These are phyloP conservation scores for Penicillium sp. DNA, from an alignment of 2,329 filamentous ascomycete genomes.

Conservation along the genomic window DNA sequence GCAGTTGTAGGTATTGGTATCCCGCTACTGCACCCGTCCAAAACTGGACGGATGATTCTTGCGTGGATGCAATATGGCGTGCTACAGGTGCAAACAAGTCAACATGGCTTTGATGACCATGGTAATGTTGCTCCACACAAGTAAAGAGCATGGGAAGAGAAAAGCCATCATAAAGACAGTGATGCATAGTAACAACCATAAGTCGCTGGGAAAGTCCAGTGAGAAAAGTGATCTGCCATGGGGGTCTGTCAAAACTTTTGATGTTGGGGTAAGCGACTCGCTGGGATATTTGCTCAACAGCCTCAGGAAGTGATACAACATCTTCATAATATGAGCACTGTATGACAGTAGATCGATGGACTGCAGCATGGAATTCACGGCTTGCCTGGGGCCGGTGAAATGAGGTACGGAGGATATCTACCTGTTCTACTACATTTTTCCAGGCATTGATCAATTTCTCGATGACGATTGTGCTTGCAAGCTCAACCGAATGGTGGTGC, in stretches of 20 bases:
- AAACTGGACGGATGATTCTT: background rate
- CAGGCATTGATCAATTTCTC: background rate
- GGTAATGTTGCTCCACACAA: background rate
- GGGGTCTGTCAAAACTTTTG: background rate
- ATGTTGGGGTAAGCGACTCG: background rate
- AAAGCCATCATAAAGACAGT: constrained; percentile 16
- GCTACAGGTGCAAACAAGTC: background rate
- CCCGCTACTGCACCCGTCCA: background rate
- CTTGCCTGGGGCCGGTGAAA: background rate
- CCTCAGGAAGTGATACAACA: background rate
- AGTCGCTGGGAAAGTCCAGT: constrained; percentile 1
- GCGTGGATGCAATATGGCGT: background rate
- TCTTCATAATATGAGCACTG: constrained; percentile 1
- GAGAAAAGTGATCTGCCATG: constrained; percentile 3
- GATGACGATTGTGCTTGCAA: background rate
- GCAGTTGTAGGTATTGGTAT: background rate
- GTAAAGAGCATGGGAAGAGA: constrained; percentile 13
- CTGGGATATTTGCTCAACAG: background rate
- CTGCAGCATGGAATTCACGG: background rate
- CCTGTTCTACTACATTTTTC: background rate
- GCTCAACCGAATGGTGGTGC: constrained; percentile 1
- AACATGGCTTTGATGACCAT: background rate
- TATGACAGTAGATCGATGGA: background rate
- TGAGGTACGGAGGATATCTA: constrained; percentile 6
- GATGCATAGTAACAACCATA: constrained; percentile 14